phyloP scores from a whole-genome alignment of 2,329 filamentous ascomycete genomes.

The Fusarium fracticaudum region DNA sequence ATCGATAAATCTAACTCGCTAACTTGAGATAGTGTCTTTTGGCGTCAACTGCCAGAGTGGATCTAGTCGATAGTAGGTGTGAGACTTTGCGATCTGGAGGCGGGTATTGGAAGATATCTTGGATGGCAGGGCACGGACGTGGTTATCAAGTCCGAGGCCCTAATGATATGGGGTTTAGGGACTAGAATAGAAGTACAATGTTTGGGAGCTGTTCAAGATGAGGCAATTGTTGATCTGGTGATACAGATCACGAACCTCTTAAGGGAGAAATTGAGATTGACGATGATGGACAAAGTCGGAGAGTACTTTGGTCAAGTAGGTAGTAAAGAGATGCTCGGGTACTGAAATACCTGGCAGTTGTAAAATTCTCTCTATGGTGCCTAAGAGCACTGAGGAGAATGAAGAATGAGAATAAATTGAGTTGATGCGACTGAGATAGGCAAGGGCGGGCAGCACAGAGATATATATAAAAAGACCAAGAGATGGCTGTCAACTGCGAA shows the following conservation, averaged over 20 bases:
- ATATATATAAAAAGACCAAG: constrained; percentile 6
- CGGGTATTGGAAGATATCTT: constrained; percentile 1
- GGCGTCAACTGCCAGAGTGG: constrained; percentile 32
- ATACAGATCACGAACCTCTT: constrained; percentile 12
- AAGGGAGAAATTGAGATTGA: background rate
- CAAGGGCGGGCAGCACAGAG: constrained; percentile 7
- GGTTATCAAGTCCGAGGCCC: constrained; percentile 2
- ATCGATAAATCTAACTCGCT: constrained; percentile 24
- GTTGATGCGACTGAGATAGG: background rate
- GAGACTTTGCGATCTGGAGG: background rate
- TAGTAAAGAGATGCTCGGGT: background rate
- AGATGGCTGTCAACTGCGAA: background rate
- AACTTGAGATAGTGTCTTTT: constrained; percentile 23
- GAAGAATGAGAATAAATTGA: background rate
- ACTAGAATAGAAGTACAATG: background rate
- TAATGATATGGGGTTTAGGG: background rate
- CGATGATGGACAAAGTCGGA: background rate
- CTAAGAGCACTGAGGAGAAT: constrained; percentile 24
- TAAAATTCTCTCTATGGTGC: constrained; percentile 6
- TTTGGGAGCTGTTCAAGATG: constrained; percentile 1
- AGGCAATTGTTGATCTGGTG: constrained; percentile 29
- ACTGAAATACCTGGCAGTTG: constrained; percentile 2
- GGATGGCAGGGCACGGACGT: constrained; percentile 17
- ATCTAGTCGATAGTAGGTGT: constrained; percentile 4
- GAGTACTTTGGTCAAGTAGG: background rate